phyloP scores from a whole-genome alignment of 192 early-diverging fungal species.

The Kickxella alabastrina region DNA sequence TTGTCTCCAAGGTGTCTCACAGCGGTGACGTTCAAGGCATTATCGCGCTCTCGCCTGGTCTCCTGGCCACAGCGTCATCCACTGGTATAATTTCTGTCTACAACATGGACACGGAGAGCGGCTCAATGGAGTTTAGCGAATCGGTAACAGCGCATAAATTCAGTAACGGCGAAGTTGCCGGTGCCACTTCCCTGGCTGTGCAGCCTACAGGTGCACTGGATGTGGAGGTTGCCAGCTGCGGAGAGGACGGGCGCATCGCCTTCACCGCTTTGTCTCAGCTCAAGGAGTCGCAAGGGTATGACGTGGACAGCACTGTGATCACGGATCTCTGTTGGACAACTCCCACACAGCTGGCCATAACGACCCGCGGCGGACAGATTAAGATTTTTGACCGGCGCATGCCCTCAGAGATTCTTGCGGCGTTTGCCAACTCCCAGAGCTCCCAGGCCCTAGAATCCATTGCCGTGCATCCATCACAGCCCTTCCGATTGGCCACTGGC shows the following conservation, averaged over 20 bases:
- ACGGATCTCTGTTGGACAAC: conserved; percentile 51
- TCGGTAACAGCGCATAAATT: conserved; percentile 37
- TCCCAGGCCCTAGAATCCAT: conserved; percentile 36
- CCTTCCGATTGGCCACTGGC: conserved; percentile 46
- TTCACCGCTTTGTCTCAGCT: conserved; percentile 15
- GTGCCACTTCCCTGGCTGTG: conserved; percentile 25
- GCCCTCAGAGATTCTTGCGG: conserved; percentile 17
- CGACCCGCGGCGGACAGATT: conserved; percentile 45
- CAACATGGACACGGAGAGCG: conserved; percentile 5
- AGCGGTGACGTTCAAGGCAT: conserved; percentile 39
- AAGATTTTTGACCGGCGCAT: conserved; percentile 48
- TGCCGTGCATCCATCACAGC: conserved; percentile 47
- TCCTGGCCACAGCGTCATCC: conserved; percentile 40
- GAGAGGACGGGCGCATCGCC: conserved; percentile 43
- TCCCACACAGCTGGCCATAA: conserved; percentile 27
- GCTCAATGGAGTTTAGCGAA: conserved; percentile 18
- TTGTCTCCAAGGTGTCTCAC: conserved; percentile 17
- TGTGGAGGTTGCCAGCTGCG: conserved; percentile 46
- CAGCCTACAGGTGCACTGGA: conserved; percentile 19
- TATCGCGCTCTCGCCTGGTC: conserved; percentile 2
- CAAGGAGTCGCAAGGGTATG: conserved; percentile 25
- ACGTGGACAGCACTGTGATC: conserved; percentile 39
- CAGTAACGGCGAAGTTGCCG: conserved; percentile 22
- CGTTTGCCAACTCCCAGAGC: conserved; percentile 30
- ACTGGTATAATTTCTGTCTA: conserved; percentile 39